Evolutionary conservation across 1,284 basidiomycete species (phyloP).

Genomic region (Omphalotus olearius): DNA sequence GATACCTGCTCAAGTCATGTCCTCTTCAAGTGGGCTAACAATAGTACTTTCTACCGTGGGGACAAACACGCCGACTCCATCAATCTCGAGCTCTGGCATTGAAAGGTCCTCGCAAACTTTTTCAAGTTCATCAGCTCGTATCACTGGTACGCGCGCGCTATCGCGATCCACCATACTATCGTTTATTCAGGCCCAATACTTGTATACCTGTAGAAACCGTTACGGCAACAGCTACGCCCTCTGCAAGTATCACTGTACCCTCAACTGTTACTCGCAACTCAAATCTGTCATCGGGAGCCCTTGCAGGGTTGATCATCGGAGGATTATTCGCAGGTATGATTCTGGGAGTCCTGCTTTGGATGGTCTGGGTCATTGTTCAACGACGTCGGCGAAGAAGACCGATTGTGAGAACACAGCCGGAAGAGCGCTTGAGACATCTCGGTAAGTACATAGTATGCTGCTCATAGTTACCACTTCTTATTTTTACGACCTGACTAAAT

Average conservation of each 20-base stretch:
- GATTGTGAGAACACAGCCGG: conserved; percentile 6
- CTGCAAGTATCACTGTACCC: not conserved
- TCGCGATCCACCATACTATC: no score
- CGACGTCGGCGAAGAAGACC: conserved; percentile 5
- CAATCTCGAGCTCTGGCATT: no score
- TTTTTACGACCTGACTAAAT: no score
- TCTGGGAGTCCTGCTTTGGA: not conserved
- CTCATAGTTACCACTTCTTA: not conserved
- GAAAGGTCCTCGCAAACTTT: no score
- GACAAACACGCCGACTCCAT: no score
- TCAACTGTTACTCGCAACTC: not conserved
- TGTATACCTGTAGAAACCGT: not conserved
- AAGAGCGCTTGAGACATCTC: conserved; percentile 8
- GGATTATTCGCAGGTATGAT: conserved; percentile 4
- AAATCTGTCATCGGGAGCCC: not conserved
- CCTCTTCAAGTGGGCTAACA: no score
- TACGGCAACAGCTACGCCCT: not conserved
- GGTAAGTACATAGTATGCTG: not conserved
- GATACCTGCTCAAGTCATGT: no score
- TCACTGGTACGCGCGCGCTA: no score
- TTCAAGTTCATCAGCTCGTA: no score
- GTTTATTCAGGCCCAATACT: no score
- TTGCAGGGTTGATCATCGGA: conserved; percentile 5
- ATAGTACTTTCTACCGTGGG: no score
- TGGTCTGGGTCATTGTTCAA: not conserved